A percentile compares a stretch with the other conserved stretches of the same genome.
Conservation (phyloP, 1,284 basidiomycete species). For the Phylloporus sp. region DNA sequence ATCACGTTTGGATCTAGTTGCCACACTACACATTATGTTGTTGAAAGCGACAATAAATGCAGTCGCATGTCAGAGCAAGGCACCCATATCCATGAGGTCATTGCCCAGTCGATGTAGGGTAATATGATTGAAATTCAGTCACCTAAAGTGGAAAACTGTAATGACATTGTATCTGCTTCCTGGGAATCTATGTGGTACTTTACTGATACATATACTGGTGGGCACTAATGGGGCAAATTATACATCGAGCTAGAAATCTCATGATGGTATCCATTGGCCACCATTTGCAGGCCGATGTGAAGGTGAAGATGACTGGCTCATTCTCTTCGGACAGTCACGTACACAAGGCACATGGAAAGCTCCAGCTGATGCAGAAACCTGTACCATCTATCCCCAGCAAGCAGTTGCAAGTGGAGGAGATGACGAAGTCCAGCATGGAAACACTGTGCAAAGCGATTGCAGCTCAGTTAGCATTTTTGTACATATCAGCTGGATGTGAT, state of each 20-base stretch:
- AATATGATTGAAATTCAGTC: constrained; percentile 1
- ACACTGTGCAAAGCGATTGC: background rate
- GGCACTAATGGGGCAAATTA: no score
- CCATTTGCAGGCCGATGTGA: background rate
- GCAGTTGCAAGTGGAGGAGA: background rate
- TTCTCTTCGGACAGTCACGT: background rate
- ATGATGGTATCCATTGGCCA: background rate
- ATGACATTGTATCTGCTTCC: background rate
- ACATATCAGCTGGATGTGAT: background rate
- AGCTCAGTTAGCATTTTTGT: constrained; percentile 6
- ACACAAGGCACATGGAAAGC: background rate
- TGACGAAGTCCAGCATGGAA: background rate
- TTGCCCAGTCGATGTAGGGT: no score
- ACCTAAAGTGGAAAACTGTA: background rate
- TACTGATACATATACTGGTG: background rate
- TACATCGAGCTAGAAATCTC: background rate
- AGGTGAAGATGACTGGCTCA: background rate
- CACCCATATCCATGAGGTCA: background rate
- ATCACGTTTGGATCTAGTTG: background rate
- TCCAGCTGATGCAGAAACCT: background rate
- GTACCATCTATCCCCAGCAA: background rate
- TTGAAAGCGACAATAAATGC: background rate
- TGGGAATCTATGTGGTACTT: constrained; percentile 4
- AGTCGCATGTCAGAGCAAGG: background rate
- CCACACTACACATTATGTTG: no score